phyloP scores from a whole-genome alignment of 768 basidiomycete genomes.

The Crassisporium funariophilum region DNA sequence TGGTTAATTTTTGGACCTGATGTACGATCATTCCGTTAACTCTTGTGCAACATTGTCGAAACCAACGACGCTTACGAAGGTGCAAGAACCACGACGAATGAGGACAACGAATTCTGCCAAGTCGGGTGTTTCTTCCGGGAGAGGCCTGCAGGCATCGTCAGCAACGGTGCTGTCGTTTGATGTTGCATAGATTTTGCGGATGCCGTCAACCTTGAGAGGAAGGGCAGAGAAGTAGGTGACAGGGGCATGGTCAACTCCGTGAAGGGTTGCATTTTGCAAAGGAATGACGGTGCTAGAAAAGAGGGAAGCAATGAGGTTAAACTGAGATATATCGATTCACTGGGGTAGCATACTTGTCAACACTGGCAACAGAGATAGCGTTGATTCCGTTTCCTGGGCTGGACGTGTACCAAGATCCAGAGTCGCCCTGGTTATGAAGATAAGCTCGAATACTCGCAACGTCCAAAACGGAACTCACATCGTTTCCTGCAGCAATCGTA shows the following conservation, averaged over 20 bases:
- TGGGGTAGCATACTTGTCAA: constrained; percentile 58
- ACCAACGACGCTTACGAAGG: constrained; percentile 40
- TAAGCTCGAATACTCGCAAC: not conserved
- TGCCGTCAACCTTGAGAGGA: constrained; percentile 47
- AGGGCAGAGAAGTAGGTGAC: constrained; percentile 57
- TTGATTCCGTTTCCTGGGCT: constrained; percentile 53
- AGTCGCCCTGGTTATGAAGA: constrained; percentile 39
- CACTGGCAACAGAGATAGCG: constrained; percentile 55
- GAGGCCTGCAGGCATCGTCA: constrained; percentile 60
- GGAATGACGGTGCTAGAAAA: constrained; percentile 50
- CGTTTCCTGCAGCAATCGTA: constrained; percentile 63
- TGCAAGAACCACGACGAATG: constrained; percentile 60
- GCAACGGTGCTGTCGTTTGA: constrained; percentile 54
- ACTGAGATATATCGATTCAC: no score
- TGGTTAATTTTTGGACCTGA: constrained; percentile 52
- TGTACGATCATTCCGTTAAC: not conserved
- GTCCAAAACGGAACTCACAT: constrained; percentile 17
- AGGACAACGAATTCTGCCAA: constrained; percentile 55
- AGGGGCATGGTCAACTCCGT: constrained; percentile 47
- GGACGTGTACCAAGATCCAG: constrained; percentile 63
- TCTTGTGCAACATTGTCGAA: not conserved
- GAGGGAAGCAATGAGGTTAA: not conserved
- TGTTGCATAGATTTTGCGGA: constrained; percentile 59
- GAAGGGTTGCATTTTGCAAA: constrained; percentile 55
- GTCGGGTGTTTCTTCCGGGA: constrained; percentile 56